phyloP scores from a whole-genome alignment of 495 filamentous ascomycete genomes.

The Margaritispora aquatica region DNA sequence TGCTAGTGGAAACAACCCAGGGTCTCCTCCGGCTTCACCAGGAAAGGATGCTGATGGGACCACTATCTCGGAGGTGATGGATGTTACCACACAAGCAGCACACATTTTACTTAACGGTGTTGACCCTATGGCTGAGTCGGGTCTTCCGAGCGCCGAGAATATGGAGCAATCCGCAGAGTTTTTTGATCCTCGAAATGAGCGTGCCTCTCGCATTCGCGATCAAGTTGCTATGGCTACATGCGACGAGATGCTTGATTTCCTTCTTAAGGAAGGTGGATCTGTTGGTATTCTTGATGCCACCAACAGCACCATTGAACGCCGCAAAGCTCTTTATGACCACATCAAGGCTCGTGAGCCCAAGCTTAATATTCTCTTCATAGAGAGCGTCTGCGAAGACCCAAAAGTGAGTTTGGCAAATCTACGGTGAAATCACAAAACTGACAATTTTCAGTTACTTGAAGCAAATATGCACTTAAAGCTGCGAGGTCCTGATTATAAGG shows the following conservation, averaged over 20 bases:
- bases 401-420: constrained; percentile 34
- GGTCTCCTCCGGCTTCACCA: constrained; percentile 5
- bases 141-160: constrained; percentile 24
- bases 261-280: constrained; percentile 73
- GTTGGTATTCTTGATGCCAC: constrained; percentile 99
- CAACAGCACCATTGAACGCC: constrained; percentile 84
- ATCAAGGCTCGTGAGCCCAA: constrained; percentile 80
- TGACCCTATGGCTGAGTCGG: constrained; percentile 9
- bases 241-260: constrained; percentile 84
- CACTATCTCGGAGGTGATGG: constrained; percentile 12
- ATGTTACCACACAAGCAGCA: constrained; percentile 31
- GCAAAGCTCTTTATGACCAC: constrained; percentile 75
- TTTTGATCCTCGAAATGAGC: constrained; percentile 86
- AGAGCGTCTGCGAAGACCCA: constrained; percentile 83
- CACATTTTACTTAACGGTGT: constrained; percentile 42
- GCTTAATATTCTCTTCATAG: constrained; percentile 86
- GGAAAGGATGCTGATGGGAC: neutral
- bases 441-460: constrained; percentile 59
- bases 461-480: constrained; percentile 97
- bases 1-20: constrained; percentile 43
- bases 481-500: constrained; percentile 93
- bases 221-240: constrained; percentile 88
- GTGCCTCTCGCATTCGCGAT: constrained; percentile 77
- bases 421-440: neutral
- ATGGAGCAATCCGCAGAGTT: constrained; percentile 89